phyloP scores from a whole-genome alignment of 208 protist species.

The Hexamita inflata region DNA sequence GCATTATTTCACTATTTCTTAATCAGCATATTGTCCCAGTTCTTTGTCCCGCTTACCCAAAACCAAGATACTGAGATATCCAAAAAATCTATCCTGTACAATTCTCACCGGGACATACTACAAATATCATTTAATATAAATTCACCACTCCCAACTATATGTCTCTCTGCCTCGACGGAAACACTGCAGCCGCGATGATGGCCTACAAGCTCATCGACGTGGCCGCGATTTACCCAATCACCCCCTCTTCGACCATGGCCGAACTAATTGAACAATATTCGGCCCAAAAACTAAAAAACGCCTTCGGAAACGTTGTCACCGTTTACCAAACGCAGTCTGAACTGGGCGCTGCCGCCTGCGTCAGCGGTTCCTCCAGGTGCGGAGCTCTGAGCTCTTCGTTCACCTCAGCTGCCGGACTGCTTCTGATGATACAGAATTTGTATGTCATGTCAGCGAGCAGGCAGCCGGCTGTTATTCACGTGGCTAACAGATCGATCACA shows the following conservation, averaged over 20 bases:
- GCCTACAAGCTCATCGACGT: constrained; percentile 50
- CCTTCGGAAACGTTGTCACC: neutral
- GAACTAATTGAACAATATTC: constrained; percentile 38
- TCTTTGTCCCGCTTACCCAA: too few relatives aligned
- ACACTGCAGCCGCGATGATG: constrained; percentile 51
- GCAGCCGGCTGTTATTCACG: constrained; percentile 31
- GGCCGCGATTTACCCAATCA: constrained; percentile 33
- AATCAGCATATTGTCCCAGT: too few relatives aligned
- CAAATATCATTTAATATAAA: neutral
- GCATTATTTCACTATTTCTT: too few relatives aligned
- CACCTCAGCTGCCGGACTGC: constrained; percentile 53
- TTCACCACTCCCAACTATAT: neutral
- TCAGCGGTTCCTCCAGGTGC: neutral
- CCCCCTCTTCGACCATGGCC: constrained; percentile 45
- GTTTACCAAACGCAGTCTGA: constrained; percentile 23
- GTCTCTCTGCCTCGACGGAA: constrained; percentile 46
- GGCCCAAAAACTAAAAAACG: constrained; percentile 7
- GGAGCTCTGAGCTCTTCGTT: constrained; percentile 43
- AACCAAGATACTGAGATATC: too few relatives aligned
- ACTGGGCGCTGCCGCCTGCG: neutral
- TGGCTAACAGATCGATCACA: constrained; percentile 16
- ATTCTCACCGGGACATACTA: too few relatives aligned
- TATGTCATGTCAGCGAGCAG: constrained; percentile 48
- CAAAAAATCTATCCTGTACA: too few relatives aligned
- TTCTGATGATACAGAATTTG: constrained; percentile 62